A percentile compares a stretch with the other conserved stretches of the same genome.
Conservation (phyloP, 768 basidiomycete genomes). For the Lepiota brunneoincarnata region DNA sequence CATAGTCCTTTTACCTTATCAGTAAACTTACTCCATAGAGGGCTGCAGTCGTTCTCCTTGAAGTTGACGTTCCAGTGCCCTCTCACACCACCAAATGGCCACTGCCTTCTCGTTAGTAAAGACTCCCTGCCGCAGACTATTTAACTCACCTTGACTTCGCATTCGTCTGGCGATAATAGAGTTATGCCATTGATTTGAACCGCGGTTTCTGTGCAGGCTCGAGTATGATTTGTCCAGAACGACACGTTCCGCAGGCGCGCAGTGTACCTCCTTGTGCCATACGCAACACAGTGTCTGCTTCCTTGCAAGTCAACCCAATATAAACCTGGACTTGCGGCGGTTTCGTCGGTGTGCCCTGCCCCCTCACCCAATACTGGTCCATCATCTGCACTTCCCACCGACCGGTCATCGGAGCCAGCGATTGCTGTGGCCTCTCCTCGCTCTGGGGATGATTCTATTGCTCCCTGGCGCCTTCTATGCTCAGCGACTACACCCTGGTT, state of each 20-base stretch:
- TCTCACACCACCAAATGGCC: slow-evolving; percentile 27
- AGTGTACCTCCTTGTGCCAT: slow-evolving; percentile 27
- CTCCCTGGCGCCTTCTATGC: slow-evolving; percentile 11
- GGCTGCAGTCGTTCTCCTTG: slow-evolving; percentile 24
- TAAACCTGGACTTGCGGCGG: slow-evolving; percentile 1
- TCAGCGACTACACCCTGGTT: slow-evolving; percentile 13
- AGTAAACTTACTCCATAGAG: slow-evolving; percentile 26
- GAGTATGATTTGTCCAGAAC: slow-evolving; percentile 24
- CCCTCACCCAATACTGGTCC: background rate
- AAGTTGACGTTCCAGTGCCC: slow-evolving; percentile 29
- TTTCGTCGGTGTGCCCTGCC: background rate
- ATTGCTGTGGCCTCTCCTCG: background rate
- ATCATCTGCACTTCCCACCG: background rate
- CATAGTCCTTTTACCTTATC: slow-evolving; percentile 23
- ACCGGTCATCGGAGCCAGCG: background rate
- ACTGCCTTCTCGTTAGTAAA: slow-evolving; percentile 16
- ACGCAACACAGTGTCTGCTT: slow-evolving; percentile 23
- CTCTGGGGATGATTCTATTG: background rate
- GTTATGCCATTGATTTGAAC: slow-evolving; percentile 24
- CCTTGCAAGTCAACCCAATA: slow-evolving; percentile 25
- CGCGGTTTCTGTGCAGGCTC: slow-evolving; percentile 23
- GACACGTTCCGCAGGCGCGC: slow-evolving; percentile 26
- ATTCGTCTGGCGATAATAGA: slow-evolving; percentile 22
- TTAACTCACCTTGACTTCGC: slow-evolving; percentile 26
- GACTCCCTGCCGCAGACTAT: background rate